Evolutionary conservation across 2,329 filamentous ascomycete genomes (phyloP).

Genomic region (Sporothrix mexicana): DNA sequence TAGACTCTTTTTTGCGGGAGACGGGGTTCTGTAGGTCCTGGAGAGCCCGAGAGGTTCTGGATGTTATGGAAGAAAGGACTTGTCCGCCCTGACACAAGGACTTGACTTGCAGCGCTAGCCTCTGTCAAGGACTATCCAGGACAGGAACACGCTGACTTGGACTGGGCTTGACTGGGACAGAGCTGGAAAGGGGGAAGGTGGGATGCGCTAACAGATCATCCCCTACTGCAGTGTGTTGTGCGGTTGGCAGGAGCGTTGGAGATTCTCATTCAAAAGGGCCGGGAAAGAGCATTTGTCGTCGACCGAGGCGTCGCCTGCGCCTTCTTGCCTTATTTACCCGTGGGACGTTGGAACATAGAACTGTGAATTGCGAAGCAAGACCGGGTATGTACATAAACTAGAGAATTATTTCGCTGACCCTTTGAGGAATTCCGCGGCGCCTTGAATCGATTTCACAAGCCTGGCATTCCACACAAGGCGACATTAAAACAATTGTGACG

Average conservation of each 20-base stretch:
- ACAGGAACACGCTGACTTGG: not conserved
- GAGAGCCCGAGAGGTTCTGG: not conserved
- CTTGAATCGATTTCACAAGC: slow-evolving; percentile 3
- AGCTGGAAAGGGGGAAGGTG: not conserved
- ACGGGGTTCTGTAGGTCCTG: not conserved
- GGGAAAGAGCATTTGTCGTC: slow-evolving; percentile 4
- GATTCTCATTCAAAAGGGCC: not conserved
- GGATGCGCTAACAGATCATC: slow-evolving; percentile 13
- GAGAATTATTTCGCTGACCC: not conserved
- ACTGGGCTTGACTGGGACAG: not conserved
- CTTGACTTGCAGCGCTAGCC: slow-evolving; percentile 13
- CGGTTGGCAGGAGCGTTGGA: slow-evolving; percentile 24
- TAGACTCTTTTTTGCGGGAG: not conserved
- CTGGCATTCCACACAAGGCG: slow-evolving; percentile 4
- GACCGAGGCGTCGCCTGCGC: not conserved
- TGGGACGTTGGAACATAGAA: not conserved
- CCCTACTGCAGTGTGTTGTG: slow-evolving; percentile 12
- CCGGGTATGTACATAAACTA: not conserved
- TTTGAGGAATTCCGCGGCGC: slow-evolving; percentile 9
- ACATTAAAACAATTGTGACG: not conserved
- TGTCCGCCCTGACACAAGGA: not conserved
- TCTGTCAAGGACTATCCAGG: not conserved
- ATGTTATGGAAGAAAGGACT: slow-evolving; percentile 6
- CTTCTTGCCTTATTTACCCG: not conserved
- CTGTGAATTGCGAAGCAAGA: too few species aligned